These are phyloP conservation scores for Globisporangium paroecandrum DNA, from an alignment of 352 stramenopile genomes.

Conservation along the genomic window DNA sequence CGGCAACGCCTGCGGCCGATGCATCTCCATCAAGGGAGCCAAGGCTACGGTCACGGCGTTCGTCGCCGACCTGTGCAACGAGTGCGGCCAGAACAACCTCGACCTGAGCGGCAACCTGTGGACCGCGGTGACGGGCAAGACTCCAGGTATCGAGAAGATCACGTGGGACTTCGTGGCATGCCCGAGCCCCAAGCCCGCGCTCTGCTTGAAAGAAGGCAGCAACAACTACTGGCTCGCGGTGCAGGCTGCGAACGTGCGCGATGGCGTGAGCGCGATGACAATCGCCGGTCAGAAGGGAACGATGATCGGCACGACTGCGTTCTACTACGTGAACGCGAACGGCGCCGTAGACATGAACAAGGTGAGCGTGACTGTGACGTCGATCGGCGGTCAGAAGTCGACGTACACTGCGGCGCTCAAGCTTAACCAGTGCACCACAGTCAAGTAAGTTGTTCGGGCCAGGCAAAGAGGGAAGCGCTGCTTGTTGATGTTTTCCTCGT, in stretches of 20 bases:
- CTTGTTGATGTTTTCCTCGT: background rate
- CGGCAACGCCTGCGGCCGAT: conserved; percentile 13
- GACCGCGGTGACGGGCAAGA: conserved; percentile 15
- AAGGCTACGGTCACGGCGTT: conserved; percentile 17
- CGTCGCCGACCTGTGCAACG: conserved; percentile 13
- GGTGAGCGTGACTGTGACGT: conserved; percentile 11
- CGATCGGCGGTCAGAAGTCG: conserved; percentile 5
- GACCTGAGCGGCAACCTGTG: conserved; percentile 17
- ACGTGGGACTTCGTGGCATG: conserved; percentile 14
- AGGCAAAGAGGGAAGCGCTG: background rate
- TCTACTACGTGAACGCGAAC: conserved; percentile 16
- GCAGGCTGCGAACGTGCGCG: conserved; percentile 16
- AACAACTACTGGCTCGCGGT: conserved; percentile 15
- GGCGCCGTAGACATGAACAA: conserved; percentile 7
- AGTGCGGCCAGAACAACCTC: conserved; percentile 20
- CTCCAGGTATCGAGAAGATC: conserved; percentile 11
- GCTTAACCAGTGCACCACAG: conserved; percentile 15
- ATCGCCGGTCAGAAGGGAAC: conserved; percentile 10
- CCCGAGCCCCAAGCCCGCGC: conserved; percentile 11
- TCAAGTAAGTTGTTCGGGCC: background rate
- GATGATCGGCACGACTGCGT: conserved; percentile 17
- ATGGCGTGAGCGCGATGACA: conserved; percentile 10
- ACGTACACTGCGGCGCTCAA: conserved; percentile 16
- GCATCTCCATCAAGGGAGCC: conserved; percentile 15
- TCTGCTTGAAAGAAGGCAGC: conserved; percentile 17